Conservation (phyloP, 1,284 basidiomycete species). For the Wolfiporia cocos region DNA sequence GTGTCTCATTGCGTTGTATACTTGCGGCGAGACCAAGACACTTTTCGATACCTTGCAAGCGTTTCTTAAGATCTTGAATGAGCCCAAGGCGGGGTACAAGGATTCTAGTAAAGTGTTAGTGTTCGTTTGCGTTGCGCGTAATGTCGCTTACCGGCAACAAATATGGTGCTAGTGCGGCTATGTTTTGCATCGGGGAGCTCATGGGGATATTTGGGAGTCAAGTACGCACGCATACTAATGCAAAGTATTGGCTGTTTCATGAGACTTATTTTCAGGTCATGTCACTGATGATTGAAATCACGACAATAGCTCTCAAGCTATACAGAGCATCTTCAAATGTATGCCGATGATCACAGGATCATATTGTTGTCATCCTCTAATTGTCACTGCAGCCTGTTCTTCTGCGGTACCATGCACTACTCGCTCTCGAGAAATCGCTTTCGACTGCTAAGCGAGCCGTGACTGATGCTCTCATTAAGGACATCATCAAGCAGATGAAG, state of each 20-base stretch:
- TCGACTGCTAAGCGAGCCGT: constrained; percentile 77
- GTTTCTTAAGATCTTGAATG: constrained; percentile 68
- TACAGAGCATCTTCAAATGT: constrained; percentile 64
- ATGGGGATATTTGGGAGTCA: constrained; percentile 83
- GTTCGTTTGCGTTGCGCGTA: constrained; percentile 6
- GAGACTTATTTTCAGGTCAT: constrained; percentile 61
- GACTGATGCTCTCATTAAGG: constrained; percentile 74
- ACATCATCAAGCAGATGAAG: constrained; percentile 82
- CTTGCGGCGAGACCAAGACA: constrained; percentile 74
- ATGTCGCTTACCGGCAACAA: neutral
- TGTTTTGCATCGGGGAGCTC: constrained; percentile 83
- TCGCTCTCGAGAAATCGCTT: constrained; percentile 74
- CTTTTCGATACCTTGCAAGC: constrained; percentile 86
- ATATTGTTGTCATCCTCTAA: constrained; percentile 67
- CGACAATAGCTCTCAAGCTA: constrained; percentile 57
- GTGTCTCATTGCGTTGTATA: constrained; percentile 77
- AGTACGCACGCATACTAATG: constrained; percentile 41
- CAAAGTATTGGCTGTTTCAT: neutral
- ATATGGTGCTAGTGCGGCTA: constrained; percentile 48
- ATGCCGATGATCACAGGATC: too few relatives aligned
- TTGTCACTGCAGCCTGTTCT: constrained; percentile 60
- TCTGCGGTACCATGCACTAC: constrained; percentile 78
- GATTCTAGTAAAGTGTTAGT: constrained; percentile 66
- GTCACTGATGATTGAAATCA: constrained; percentile 90
- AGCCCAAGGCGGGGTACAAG: constrained; percentile 61